Evolutionary conservation across 2,329 filamentous ascomycete genomes (phyloP).

Genomic region (Mycosphaerelloides madeirae): DNA sequence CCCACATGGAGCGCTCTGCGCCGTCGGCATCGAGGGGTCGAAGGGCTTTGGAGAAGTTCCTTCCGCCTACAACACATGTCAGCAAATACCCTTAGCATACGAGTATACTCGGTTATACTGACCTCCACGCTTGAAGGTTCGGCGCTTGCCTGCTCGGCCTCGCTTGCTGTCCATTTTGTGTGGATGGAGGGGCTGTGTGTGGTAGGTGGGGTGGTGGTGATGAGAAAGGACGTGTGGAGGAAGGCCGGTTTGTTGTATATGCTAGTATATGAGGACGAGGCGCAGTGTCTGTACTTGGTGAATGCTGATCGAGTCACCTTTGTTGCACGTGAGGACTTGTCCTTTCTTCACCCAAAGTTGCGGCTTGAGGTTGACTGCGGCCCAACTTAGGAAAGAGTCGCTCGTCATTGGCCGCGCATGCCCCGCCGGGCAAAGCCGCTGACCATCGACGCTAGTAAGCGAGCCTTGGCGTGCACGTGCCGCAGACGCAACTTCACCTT

Average conservation of each 20-base stretch:
- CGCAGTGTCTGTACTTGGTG: too few relatives aligned
- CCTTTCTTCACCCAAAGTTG: too few relatives aligned
- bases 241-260: not conserved
- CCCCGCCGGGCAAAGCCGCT: slow-evolving; percentile 4
- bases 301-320: slow-evolving; percentile 1
- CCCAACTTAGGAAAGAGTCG: not conserved
- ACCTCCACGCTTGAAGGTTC: slow-evolving; percentile 91
- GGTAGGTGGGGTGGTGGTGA: slow-evolving; percentile 3
- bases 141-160: slow-evolving; percentile 88
- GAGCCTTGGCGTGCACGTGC: slow-evolving; percentile 6
- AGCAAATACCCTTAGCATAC: slow-evolving; percentile 11
- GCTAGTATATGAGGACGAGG: not conserved
- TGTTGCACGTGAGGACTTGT: too few relatives aligned
- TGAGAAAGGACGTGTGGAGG: not conserved
- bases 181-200: slow-evolving; percentile 14
- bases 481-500: slow-evolving; percentile 42
- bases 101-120: slow-evolving; percentile 34
- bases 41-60: slow-evolving; percentile 90
- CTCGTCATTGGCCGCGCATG: slow-evolving; percentile 3
- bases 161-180: slow-evolving; percentile 51
- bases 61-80: slow-evolving; percentile 61
- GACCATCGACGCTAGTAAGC: not conserved
- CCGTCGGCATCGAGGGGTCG: slow-evolving; percentile 84
- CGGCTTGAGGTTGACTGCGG: too few relatives aligned
- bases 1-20: slow-evolving; percentile 85